Evolutionary conservation across 78 protist species (phyloP).

Genomic region (Tieghemostelium lacteum): DNA sequence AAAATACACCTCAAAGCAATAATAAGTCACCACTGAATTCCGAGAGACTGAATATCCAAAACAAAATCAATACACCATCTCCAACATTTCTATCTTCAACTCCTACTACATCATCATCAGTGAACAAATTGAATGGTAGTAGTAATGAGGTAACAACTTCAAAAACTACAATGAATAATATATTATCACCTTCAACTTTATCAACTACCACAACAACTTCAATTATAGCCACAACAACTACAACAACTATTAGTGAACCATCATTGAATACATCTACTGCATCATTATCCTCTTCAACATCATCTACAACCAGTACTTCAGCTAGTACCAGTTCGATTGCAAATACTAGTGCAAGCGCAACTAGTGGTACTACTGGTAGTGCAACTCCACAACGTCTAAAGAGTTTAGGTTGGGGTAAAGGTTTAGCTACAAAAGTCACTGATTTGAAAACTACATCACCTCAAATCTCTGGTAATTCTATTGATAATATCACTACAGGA

Average conservation of each 20-base stretch:
- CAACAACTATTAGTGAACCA: background rate
- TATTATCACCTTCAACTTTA: background rate
- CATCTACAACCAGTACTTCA: background rate
- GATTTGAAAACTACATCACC: background rate
- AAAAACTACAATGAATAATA: background rate
- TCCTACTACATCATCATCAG: constrained; percentile 6
- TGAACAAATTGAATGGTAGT: background rate
- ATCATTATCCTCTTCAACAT: background rate
- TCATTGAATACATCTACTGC: background rate
- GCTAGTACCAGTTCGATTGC: background rate
- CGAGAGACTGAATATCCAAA: too few relatives aligned
- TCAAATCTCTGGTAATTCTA: too few relatives aligned
- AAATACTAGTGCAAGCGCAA: background rate
- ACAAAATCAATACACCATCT: background rate
- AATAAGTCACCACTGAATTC: background rate
- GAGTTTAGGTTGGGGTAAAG: constrained; percentile 27
- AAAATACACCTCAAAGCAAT: background rate
- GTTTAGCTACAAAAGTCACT: constrained; percentile 17
- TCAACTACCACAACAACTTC: constrained; percentile 4
- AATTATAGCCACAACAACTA: background rate
- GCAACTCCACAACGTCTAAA: background rate
- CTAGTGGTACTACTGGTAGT: background rate
- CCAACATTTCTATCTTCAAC: background rate
- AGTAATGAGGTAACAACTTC: background rate
- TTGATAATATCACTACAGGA: background rate